A percentile compares a stretch with the other conserved stretches of the same genome.
These are phyloP conservation scores for Termitomyces sp. DNA, from an alignment of 768 basidiomycete genomes.

Conservation along the genomic window DNA sequence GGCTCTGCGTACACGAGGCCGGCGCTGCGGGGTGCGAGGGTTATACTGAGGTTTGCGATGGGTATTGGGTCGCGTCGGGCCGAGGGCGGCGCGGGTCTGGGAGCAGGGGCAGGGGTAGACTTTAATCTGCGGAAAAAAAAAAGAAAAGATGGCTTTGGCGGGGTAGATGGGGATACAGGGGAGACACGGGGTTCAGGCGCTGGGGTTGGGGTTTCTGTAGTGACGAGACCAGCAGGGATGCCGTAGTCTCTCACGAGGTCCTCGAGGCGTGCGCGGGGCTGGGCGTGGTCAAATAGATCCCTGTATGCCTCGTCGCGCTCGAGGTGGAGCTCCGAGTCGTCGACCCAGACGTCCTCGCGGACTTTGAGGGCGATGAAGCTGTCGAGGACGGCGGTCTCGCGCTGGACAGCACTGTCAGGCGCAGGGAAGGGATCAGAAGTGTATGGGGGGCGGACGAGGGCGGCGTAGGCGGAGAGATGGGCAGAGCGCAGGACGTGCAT, in stretches of 20 bases:
- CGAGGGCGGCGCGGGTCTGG: background rate
- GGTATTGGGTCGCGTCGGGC: background rate
- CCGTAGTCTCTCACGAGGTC: slow-evolving; percentile 54
- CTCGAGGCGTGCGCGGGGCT: slow-evolving; percentile 73
- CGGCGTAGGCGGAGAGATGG: slow-evolving; percentile 62
- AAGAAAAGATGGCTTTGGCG: background rate
- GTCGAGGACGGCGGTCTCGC: slow-evolving; percentile 74
- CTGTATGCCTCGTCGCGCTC: slow-evolving; percentile 72
- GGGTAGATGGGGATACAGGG: no score
- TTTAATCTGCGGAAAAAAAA: background rate
- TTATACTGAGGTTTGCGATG: slow-evolving; percentile 26
- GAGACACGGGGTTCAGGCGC: no score
- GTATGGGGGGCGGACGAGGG: slow-evolving; percentile 63
- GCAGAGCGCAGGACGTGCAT: slow-evolving; percentile 80
- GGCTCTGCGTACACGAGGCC: slow-evolving; percentile 27
- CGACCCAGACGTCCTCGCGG: slow-evolving; percentile 71
- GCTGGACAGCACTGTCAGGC: slow-evolving; percentile 33
- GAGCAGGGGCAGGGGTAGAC: background rate
- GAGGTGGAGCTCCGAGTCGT: slow-evolving; percentile 71
- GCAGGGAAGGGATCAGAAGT: slow-evolving; percentile 74
- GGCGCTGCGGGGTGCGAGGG: slow-evolving; percentile 38
- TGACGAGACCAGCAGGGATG: slow-evolving; percentile 17
- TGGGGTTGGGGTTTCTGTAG: no score
- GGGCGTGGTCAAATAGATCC: slow-evolving; percentile 72
- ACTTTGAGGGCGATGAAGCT: slow-evolving; percentile 77